Evolutionary conservation across 139 green algal species (phyloP).

Genomic region (Pleodorina starrii): DNA sequence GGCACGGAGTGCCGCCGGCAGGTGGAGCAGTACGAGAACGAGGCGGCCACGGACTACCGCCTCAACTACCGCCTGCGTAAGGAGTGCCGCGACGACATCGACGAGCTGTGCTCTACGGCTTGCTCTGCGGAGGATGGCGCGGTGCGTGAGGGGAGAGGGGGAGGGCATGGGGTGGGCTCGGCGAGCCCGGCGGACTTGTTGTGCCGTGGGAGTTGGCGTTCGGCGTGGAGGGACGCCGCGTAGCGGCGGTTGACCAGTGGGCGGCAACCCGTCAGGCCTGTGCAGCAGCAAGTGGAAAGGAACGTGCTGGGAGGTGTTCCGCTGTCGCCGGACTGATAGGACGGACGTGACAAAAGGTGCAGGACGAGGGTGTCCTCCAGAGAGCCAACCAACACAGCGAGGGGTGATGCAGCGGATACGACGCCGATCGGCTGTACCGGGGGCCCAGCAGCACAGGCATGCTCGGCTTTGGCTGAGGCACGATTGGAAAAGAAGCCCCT

Average conservation of each 20-base stretch:
- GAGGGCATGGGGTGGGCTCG: not conserved
- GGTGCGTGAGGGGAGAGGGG: slow-evolving; percentile 17
- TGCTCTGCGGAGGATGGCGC: slow-evolving; percentile 70
- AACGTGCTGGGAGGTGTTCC: too few species aligned
- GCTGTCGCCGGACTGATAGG: too few species aligned
- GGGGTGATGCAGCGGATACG: too few species aligned
- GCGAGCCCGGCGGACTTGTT: not conserved
- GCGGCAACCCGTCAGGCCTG: too few species aligned
- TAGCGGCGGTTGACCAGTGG: not conserved
- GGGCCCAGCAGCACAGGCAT: too few species aligned
- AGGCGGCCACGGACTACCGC: slow-evolving; percentile 82
- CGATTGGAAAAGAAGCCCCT: too few species aligned
- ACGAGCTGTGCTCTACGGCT: slow-evolving; percentile 68
- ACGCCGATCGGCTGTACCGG: not conserved
- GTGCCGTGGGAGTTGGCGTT: not conserved
- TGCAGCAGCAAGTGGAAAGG: too few species aligned
- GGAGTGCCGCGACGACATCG: slow-evolving; percentile 81
- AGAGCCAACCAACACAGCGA: too few species aligned
- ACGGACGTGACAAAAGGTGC: too few species aligned
- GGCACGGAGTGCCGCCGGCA: slow-evolving; percentile 78
- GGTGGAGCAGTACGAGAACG: slow-evolving; percentile 67
- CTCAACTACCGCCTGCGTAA: slow-evolving; percentile 86
- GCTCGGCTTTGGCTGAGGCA: too few species aligned
- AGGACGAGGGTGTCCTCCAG: too few species aligned
- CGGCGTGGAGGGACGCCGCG: not conserved